Base-by-base conservation (phyloP, 2,329 filamentous ascomycete genomes). In the Leptographium flavum region DNA sequence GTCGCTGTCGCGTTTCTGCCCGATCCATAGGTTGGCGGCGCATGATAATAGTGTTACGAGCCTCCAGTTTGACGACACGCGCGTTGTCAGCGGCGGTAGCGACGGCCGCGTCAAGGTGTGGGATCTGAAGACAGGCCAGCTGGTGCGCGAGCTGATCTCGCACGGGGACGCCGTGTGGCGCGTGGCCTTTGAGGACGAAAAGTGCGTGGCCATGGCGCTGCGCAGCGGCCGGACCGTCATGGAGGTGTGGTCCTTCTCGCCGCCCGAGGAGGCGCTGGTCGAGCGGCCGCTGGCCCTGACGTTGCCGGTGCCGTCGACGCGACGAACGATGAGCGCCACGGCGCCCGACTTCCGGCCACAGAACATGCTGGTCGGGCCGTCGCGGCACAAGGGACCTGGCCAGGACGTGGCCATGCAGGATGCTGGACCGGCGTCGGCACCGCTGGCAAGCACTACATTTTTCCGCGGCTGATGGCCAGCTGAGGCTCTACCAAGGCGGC, bases 1-100 rank as follows among this genome's bases (percentile, higher is more conserved):
- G 92, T 95, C 88, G 25, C 66, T 98, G 50, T 81, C 87, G 54
- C 85, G 82, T 54, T 93, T 90, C 73, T 81, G 82, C 49, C 83
- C 92, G 0, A 94, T 98, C 49, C 92, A 98, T 65, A 79, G 92
- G 39, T 72, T 98, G 43, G 92, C 92, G 35, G 92, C 92, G 4
- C 92, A 98, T 60, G 92, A 98, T 63, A 98, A 98, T 62, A 95
- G 88, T 60, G 92, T 98, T 44, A 98, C 92, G 1, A 95, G 87
- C 61, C 68, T 98, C 53, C 92, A 98, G 58, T 98, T 98, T 60
- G 92, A 98, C 57, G 88, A 95, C 58, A 88, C 83, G 22, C 77
- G 92, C 45, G 92, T 98, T 49, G 88, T 98, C 46, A 94, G 87
- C 58, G 92, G 92, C 54, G 93, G 92, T 42, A 94, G 86, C 56